phyloP scores from a whole-genome alignment of 306 rosid genomes.

The Fragaria iinumae region DNA sequence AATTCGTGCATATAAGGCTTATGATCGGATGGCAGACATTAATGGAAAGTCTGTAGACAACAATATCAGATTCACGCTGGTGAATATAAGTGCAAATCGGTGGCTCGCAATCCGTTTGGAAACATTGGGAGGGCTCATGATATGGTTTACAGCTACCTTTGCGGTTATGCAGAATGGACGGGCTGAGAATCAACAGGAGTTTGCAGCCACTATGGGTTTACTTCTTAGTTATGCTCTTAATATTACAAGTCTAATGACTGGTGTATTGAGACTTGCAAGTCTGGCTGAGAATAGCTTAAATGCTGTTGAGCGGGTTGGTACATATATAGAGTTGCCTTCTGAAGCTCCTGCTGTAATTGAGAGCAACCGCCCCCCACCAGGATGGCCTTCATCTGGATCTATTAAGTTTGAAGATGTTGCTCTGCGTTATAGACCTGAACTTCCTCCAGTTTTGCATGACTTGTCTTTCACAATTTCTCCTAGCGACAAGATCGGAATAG shows the following conservation, averaged over 20 bases:
- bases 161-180: constrained; percentile 53
- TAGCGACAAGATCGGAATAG: constrained; percentile 49
- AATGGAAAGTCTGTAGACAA: constrained; percentile 53
- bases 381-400: constrained; percentile 48
- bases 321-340: constrained; percentile 76
- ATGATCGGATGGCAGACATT: constrained; percentile 85
- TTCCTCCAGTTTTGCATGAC: constrained; percentile 48
- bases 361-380: constrained; percentile 47
- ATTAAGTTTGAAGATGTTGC: constrained; percentile 43
- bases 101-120: constrained; percentile 52
- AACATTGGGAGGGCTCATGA: constrained; percentile 48
- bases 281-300: constrained; percentile 52
- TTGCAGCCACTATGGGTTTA: constrained; percentile 55
- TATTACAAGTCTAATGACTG: constrained; percentile 75
- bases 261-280: constrained; percentile 74
- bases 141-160: constrained; percentile 54
- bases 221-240: constrained; percentile 80
- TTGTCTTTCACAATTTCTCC: constrained; percentile 41
- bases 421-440: constrained; percentile 51
- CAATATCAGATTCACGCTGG: constrained; percentile 41
- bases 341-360: constrained; percentile 47
- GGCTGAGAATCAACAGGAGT: constrained; percentile 42
- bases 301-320: constrained; percentile 80
- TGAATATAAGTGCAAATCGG: constrained; percentile 46
- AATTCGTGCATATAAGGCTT: constrained; percentile 89